Evolutionary conservation across 1,284 basidiomycete species (phyloP).

Genomic region (Athelia psychrophila): DNA sequence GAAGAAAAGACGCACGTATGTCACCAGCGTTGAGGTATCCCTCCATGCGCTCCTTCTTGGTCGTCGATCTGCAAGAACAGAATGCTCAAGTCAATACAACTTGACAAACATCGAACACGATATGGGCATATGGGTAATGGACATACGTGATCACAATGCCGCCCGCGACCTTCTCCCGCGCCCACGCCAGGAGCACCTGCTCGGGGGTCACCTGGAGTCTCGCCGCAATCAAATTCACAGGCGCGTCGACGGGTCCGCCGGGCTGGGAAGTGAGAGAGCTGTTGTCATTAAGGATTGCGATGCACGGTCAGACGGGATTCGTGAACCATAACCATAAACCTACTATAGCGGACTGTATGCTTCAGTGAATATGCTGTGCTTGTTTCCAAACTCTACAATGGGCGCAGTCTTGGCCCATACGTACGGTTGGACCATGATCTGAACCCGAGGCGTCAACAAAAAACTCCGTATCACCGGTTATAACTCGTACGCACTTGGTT

Average conservation of each 20-base stretch:
- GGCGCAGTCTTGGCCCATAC: constrained; percentile 54
- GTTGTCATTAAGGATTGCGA: no score
- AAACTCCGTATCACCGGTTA: neutral
- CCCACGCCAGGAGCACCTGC: constrained; percentile 71
- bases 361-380: constrained; percentile 64
- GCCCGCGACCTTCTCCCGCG: constrained; percentile 53
- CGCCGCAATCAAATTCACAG: constrained; percentile 54
- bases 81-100: no score
- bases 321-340: constrained; percentile 13
- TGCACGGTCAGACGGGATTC: no score
- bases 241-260: constrained; percentile 66
- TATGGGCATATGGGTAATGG: neutral
- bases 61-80: constrained; percentile 63
- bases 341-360: constrained; percentile 68
- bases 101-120: no score
- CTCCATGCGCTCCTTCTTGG: constrained; percentile 57
- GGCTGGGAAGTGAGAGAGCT: constrained; percentile 24
- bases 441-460: no score
- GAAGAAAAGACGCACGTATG: constrained; percentile 38
- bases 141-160: constrained; percentile 64
- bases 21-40: constrained; percentile 67
- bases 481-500: constrained; percentile 54
- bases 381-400: constrained; percentile 52
- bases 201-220: constrained; percentile 55
- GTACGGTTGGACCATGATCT: constrained; percentile 72